Evolutionary conservation across 225 moss, liverwort and hornwort genomes (phyloP).

Genomic region (Antitrichia curtipendula): DNA sequence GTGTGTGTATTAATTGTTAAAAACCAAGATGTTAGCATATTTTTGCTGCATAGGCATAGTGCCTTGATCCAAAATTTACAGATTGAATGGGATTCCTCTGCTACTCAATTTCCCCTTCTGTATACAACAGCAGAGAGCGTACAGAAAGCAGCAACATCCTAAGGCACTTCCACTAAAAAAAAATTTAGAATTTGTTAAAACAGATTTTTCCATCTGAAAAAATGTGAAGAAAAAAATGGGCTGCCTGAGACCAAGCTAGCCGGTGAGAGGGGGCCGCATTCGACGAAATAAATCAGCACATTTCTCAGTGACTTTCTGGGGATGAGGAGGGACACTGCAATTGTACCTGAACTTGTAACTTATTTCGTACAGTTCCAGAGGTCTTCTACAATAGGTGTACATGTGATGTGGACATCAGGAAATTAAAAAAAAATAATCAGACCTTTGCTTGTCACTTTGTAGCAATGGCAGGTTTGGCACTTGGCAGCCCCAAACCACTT

Average conservation of each 20-base stretch:
- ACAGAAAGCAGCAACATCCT: no score
- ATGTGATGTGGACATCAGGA: neutral
- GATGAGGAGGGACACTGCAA: neutral
- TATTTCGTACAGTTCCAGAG: neutral
- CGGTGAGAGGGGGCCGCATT: neutral
- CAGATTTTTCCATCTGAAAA: neutral
- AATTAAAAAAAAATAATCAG: neutral
- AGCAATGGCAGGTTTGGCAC: neutral
- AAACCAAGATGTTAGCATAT: no score
- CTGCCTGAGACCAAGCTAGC: neutral
- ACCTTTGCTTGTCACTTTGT: neutral
- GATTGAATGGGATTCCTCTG: no score
- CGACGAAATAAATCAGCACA: neutral
- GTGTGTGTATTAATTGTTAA: no score
- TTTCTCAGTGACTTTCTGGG: neutral
- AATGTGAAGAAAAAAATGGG: no score
- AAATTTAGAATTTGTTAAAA: neutral
- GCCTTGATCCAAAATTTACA: no score
- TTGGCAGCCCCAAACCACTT: neutral
- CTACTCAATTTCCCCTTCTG: no score
- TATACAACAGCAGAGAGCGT: no score
- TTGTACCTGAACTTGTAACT: neutral
- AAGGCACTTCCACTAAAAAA: accelerated
- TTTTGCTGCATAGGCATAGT: no score
- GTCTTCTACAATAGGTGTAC: neutral